Evolutionary conservation across 1,139 yeast genomes (phyloP).

Genomic region (Yamadazyma siamensis): DNA sequence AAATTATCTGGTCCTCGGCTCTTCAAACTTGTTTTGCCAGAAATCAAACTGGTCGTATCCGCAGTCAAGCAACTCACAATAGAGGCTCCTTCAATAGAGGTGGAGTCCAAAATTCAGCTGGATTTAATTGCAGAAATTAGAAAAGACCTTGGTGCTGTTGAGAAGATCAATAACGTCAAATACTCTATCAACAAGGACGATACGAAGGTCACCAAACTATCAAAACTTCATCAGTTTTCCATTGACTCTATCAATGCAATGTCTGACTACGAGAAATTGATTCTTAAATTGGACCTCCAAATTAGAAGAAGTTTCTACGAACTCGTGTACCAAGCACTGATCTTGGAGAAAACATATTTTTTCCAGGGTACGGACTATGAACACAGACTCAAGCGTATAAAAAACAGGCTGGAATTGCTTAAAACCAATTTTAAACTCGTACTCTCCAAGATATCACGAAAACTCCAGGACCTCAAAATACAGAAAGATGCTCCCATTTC

Average conservation of each 20-base stretch:
- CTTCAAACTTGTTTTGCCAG: too few relatives aligned
- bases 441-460: too few relatives aligned
- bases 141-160: slow-evolving; percentile 2
- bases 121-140: slow-evolving; percentile 11
- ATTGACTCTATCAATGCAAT: slow-evolving; percentile 16
- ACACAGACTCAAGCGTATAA: too few relatives aligned
- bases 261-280: slow-evolving; percentile 17
- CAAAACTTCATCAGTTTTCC: slow-evolving; percentile 20
- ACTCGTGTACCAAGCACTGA: slow-evolving; percentile 23
- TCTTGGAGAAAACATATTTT: too few relatives aligned
- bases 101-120: slow-evolving; percentile 4
- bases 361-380: too few relatives aligned
- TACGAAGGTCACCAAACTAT: slow-evolving; percentile 11
- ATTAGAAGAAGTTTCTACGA: slow-evolving; percentile 20
- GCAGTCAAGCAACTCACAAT: neutral
- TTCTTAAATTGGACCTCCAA: slow-evolving; percentile 23
- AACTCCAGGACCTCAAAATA: too few relatives aligned
- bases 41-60: neutral
- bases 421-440: too few relatives aligned
- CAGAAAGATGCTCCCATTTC: slow-evolving; percentile 30
- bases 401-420: too few relatives aligned
- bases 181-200: slow-evolving; percentile 1
- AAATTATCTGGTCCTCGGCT: too few relatives aligned
- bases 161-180: slow-evolving; percentile 1
- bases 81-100: too few relatives aligned